These are phyloP conservation scores for Trichoderma asperelloides DNA, from an alignment of 495 filamentous ascomycete species.

Conservation along the genomic window DNA sequence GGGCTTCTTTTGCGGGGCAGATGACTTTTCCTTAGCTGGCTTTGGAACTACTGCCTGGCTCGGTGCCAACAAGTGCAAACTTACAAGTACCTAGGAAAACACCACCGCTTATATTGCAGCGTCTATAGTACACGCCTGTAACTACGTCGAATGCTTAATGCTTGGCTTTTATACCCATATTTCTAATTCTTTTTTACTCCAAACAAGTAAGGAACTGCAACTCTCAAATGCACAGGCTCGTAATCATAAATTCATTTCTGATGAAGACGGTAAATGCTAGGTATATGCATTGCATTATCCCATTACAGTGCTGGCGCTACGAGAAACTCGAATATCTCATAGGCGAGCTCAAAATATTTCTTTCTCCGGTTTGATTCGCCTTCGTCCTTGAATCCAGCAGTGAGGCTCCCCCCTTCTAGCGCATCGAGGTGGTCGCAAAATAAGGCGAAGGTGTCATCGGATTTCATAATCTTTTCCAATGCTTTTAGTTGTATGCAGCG, in stretches of 20 bases:
- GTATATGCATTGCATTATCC: background rate
- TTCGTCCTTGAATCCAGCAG: slow-evolving; percentile 12
- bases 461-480: slow-evolving; percentile 23
- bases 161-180: no score
- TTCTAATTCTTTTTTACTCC: no score
- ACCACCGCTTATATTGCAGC: no score
- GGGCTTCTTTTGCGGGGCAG: background rate
- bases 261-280: no score
- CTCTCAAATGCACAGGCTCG: no score
- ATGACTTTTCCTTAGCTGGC: background rate
- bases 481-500: slow-evolving; percentile 41
- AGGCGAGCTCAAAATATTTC: slow-evolving; percentile 29
- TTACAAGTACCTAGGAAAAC: no score
- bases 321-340: slow-evolving; percentile 37
- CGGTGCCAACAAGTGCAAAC: no score
- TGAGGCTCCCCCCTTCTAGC: slow-evolving; percentile 24
- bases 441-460: slow-evolving; percentile 26
- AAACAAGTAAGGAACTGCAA: no score
- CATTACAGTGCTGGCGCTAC: slow-evolving; percentile 32
- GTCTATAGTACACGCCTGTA: no score
- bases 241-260: no score
- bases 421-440: slow-evolving; percentile 26
- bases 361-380: background rate
- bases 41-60: no score
- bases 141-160: no score